Conservation (phyloP, 2,329 filamentous ascomycete species). For the Emmonsiellopsis sp. region DNA sequence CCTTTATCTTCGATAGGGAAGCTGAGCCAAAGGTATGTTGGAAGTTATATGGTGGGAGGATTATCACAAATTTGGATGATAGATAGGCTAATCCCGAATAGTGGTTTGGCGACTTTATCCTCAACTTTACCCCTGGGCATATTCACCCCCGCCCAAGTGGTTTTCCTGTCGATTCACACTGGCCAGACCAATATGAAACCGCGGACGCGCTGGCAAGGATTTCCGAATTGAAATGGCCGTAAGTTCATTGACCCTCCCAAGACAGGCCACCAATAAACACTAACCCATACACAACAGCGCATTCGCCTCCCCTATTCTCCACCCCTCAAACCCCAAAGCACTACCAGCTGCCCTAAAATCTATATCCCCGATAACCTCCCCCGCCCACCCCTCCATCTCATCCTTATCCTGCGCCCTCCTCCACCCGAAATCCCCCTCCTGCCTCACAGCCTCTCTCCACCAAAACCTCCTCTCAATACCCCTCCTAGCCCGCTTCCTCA, state of each 20-base stretch:
- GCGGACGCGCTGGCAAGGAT: conserved; percentile 75
- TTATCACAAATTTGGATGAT: neutral
- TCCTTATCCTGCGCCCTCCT: conserved; percentile 82
- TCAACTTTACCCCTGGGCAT: conserved; percentile 66
- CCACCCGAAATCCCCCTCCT: conserved; percentile 81
- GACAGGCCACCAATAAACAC: neutral
- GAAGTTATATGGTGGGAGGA: neutral
- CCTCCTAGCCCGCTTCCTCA: conserved; percentile 58
- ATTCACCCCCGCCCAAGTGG: conserved; percentile 61
- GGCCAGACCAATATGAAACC: conserved; percentile 68
- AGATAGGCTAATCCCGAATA: conserved; percentile 14
- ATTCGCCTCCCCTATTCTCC: conserved; percentile 78
- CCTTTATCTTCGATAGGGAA: conserved; percentile 67
- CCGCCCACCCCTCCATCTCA: conserved; percentile 77
- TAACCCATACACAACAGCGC: conserved; percentile 39
- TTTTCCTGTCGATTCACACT: conserved; percentile 57
- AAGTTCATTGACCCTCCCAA: conserved; percentile 29
- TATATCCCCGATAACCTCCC: conserved; percentile 68
- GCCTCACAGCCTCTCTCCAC: conserved; percentile 73
- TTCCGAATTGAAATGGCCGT: conserved; percentile 75
- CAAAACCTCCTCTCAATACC: conserved; percentile 83
- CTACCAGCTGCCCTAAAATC: conserved; percentile 55
- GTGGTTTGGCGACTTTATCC: conserved; percentile 55
- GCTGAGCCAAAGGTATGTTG: conserved; percentile 53
- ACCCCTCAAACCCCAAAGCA: conserved; percentile 54